Evolutionary conservation across 1,284 basidiomycete genomes (phyloP), one percentile per base, ranked within the genome.

Genomic region (Neonothopanus nambi): DNA sequence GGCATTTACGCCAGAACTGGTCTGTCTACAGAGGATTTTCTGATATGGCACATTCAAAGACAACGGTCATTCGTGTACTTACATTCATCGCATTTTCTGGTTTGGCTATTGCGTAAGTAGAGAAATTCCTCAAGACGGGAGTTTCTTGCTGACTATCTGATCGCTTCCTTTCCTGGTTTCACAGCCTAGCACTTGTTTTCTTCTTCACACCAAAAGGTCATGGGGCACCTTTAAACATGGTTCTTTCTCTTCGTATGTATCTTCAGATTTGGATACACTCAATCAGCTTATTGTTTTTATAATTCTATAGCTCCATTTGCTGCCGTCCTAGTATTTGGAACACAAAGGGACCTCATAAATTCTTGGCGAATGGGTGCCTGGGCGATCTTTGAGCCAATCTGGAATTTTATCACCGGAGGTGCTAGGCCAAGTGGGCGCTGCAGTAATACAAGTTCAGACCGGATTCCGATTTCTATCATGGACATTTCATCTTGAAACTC

Each of bases 101-200:
- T 6, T 21, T 56, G 11, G 47, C 55, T 33, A 42, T 54, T 17
- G 40, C 39, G 57, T 59, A 43, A 51, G 55, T 59, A 2, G 17
- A n/a, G 21, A 2, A 8, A 4, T 8, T 21, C 12, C 11, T 28
- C 8, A n/a, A n/a, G 35, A 26, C 18, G n/a, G 1, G 23, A 13
- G 9, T 15, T n/a, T n/a, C n/a, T n/a, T n/a, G n/a, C n/a, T n/a
- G n/a, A n/a, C n/a, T n/a, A n/a, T n/a, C n/a, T n/a, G n/a, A n/a
- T n/a, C n/a, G n/a, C n/a, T 12, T 35, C 20, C 23, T 26, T 8
- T 17, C 21, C 26, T 48, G 18, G 15, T 5, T 17, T 26, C 7
- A 28, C 36, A 57, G 56, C 12, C 23, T 57, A n/a, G 49, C 49
- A 12, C 21, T 57, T 28, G 26, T 57, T 41, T 57, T 57, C 46